A percentile compares a stretch with the other conserved stretches of the same genome.
Evolutionary conservation across 2,329 filamentous ascomycete species (phyloP).

Genomic region (Colletotrichum tanaceti): DNA sequence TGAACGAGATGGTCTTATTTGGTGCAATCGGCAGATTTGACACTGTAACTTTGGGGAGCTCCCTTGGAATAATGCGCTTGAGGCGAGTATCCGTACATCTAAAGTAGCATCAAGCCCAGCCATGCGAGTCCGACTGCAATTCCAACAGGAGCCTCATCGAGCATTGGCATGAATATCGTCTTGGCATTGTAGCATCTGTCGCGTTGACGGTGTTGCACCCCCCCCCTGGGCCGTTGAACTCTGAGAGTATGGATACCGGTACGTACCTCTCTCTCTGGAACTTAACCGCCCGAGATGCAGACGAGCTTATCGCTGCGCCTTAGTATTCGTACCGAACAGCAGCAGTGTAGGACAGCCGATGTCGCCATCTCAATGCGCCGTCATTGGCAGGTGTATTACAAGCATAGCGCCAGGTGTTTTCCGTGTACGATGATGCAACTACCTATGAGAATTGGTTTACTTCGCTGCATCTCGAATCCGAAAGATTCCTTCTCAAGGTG

Average conservation of each 20-base stretch:
- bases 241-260: background rate
- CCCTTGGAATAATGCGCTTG: background rate
- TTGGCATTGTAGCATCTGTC: conserved; percentile 38
- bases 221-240: conserved; percentile 23
- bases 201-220: conserved; percentile 1
- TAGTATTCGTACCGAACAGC: background rate
- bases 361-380: background rate
- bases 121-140: conserved; percentile 34
- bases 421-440: background rate
- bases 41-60: background rate
- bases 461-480: conserved; percentile 26
- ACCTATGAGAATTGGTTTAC: background rate
- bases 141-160: conserved; percentile 28
- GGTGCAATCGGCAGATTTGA: background rate
- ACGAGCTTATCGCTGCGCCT: background rate
- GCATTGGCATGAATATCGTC: conserved; percentile 32
- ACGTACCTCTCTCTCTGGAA: background rate
- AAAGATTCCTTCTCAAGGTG: conserved; percentile 16
- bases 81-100: conserved; percentile 3
- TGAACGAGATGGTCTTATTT: background rate
- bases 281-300: conserved; percentile 4
- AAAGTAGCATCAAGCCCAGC: too few relatives aligned
- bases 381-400: conserved; percentile 3
- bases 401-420: background rate
- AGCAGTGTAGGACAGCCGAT: background rate